phyloP scores from a whole-genome alignment of 257 asterid species.

The Thymus quinquecostatus region DNA sequence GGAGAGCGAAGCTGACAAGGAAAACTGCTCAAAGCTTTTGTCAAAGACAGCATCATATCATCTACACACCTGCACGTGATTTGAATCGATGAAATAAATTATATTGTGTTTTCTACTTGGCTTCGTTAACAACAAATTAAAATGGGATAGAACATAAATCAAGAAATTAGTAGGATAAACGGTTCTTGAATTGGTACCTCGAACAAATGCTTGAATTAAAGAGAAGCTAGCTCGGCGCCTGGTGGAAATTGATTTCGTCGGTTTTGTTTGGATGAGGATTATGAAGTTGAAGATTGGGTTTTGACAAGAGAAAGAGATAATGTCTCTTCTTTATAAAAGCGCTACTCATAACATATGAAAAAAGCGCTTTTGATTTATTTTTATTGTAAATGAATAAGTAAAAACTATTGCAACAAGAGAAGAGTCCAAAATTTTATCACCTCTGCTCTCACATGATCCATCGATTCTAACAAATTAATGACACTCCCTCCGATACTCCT shows the following conservation, averaged over 20 bases:
- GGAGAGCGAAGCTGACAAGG: slow-evolving; percentile 39
- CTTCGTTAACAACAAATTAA: not conserved
- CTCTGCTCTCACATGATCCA: not conserved
- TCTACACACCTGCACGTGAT: not conserved
- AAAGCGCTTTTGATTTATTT: no score
- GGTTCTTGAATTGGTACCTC: slow-evolving; percentile 7
- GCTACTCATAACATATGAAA: not conserved
- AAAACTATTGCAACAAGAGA: not conserved
- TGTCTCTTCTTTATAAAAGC: not conserved
- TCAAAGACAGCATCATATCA: slow-evolving; percentile 57
- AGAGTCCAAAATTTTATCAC: slow-evolving; percentile 18
- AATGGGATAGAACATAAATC: not conserved
- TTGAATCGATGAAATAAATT: no score
- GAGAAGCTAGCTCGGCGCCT: no score
- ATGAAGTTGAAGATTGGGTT: slow-evolving; percentile 9
- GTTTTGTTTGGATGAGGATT: slow-evolving; percentile 24
- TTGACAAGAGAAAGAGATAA: not conserved
- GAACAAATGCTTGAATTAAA: not conserved
- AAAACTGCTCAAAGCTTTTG: slow-evolving; percentile 44
- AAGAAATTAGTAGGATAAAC: no score
- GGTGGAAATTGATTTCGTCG: not conserved
- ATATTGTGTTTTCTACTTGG: no score
- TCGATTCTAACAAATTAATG: slow-evolving; percentile 17
- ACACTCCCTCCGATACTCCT: not conserved
- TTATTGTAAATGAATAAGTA: no score